These are phyloP conservation scores for Fusarium verrucosum DNA, from an alignment of 2,329 filamentous ascomycete species.

Conservation along the genomic window DNA sequence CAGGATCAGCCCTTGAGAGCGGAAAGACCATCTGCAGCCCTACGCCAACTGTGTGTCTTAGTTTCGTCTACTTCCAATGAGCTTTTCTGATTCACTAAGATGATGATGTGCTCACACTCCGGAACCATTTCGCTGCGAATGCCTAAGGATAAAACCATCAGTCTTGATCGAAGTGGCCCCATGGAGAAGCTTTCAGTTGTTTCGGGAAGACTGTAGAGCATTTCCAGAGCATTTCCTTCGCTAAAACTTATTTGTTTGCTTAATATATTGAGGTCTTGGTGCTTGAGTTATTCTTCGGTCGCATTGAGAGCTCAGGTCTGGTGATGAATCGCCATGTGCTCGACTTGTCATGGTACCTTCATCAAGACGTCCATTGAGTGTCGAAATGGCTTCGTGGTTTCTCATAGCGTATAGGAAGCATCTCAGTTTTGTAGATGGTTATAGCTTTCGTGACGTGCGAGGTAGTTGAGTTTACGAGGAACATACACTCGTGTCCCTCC, in stretches of 20 bases:
- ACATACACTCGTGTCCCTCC: background rate
- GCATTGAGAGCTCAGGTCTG: background rate
- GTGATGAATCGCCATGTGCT: too few relatives aligned
- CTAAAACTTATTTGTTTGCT: conserved; percentile 50
- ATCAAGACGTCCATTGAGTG: too few relatives aligned
- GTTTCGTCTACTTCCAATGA: conserved; percentile 57
- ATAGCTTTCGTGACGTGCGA: background rate
- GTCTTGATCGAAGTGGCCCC: conserved; percentile 56
- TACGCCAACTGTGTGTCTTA: conserved; percentile 45
- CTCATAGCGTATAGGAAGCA: background rate
- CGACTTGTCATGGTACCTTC: background rate
- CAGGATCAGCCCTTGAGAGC: conserved; percentile 12
- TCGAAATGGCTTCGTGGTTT: background rate
- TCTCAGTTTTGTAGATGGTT: background rate
- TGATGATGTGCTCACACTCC: conserved; percentile 49
- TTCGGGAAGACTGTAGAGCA: conserved; percentile 62
- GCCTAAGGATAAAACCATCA: conserved; percentile 63
- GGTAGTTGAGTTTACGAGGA: background rate
- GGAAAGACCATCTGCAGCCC: background rate
- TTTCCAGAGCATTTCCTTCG: conserved; percentile 62
- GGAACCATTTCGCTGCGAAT: conserved; percentile 60
- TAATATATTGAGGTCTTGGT: background rate
- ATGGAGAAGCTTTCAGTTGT: conserved; percentile 54
- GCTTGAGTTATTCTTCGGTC: background rate
- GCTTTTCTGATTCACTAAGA: conserved; percentile 52